These are phyloP conservation scores for Phytopythium aichiense DNA, from an alignment of 352 stramenopile species.

Conservation along the genomic window DNA sequence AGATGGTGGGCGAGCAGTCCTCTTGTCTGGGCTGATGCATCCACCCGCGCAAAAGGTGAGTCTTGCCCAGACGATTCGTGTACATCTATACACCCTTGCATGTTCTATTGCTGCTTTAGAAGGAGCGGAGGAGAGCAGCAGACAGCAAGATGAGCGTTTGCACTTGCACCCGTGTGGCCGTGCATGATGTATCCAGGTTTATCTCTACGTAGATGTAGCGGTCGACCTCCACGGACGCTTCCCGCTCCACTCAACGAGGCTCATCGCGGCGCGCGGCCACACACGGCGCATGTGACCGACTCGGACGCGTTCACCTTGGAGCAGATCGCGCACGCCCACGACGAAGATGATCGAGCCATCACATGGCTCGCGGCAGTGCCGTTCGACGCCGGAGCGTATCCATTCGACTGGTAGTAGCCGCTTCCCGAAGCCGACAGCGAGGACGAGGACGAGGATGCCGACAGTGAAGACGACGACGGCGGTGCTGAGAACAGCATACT, in stretches of 20 bases:
- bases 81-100: not conserved
- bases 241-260: not conserved
- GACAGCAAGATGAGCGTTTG: not conserved
- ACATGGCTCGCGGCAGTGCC: not conserved
- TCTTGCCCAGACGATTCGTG: not conserved
- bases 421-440: not conserved
- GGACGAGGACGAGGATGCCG: not conserved
- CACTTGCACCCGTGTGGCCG: not conserved
- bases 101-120: not conserved
- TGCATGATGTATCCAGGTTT: not conserved
- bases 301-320: constrained; percentile 54
- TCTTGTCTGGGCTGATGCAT: constrained; percentile 3
- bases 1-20: not conserved
- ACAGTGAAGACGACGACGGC: not conserved
- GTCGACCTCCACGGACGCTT: too few relatives aligned
- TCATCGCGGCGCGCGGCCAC: constrained; percentile 47
- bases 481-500: not conserved
- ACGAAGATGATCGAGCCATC: constrained; percentile 8
- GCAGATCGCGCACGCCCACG: constrained; percentile 73
- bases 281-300: constrained; percentile 61
- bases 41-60: not conserved
- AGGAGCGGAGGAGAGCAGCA: not conserved
- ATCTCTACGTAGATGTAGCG: not conserved
- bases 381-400: not conserved
- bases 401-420: constrained; percentile 1